Conservation (phyloP, 2,329 filamentous ascomycete genomes). For the Botrytis porri region DNA sequence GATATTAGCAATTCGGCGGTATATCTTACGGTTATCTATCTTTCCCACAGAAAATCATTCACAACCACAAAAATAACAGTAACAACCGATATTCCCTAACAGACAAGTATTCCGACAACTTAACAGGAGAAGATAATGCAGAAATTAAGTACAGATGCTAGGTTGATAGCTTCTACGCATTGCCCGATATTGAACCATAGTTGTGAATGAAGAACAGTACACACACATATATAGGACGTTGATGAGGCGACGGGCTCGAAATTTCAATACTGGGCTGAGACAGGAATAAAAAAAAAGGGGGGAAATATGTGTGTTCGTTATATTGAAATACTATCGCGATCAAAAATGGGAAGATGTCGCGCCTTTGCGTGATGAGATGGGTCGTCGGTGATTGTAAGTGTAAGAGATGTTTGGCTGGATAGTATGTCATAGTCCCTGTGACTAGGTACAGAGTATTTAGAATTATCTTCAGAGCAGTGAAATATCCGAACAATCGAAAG, state of each 20-base stretch:
- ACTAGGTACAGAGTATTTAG: too few species aligned
- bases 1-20: constrained; percentile 1
- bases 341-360: background rate
- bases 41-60: background rate
- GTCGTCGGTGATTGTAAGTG: background rate
- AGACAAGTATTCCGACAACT: background rate
- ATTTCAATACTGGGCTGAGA: background rate
- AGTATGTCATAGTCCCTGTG: background rate
- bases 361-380: background rate
- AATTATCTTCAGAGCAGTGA: too few species aligned
- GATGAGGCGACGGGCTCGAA: background rate
- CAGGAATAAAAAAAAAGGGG: background rate
- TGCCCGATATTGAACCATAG: background rate
- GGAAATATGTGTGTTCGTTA: background rate
- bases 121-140: background rate
- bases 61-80: background rate
- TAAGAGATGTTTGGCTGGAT: background rate
- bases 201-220: too few species aligned
- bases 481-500: too few species aligned
- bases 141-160: background rate
- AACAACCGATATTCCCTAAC: too few species aligned
- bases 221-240: background rate
- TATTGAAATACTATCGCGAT: background rate
- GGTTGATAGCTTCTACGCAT: background rate
- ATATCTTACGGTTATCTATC: too few species aligned